Conservation (phyloP, 257 asterid genomes). For the Primulina eburnea region DNA sequence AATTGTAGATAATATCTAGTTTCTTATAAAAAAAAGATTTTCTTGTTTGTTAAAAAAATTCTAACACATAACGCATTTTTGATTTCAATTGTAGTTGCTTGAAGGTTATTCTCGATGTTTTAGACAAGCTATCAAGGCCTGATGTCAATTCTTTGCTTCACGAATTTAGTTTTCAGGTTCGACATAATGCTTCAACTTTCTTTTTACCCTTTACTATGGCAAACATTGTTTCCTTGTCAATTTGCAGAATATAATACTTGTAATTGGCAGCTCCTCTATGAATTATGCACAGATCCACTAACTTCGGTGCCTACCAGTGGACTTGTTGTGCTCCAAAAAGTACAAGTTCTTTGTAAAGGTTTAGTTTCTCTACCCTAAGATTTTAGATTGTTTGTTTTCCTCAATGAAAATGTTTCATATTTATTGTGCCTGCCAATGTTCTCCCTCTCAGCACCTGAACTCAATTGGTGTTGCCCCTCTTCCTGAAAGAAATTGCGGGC, state of each 20-base stretch:
- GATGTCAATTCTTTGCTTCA: constrained; percentile 83
- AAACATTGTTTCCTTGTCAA: constrained; percentile 22
- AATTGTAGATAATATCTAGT: too few relatives aligned
- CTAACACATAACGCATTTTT: constrained; percentile 15
- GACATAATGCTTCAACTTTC: constrained; percentile 22
- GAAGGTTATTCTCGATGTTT: constrained; percentile 86
- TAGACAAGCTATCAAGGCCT: constrained; percentile 79
- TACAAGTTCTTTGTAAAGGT: constrained; percentile 90
- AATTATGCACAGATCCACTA: constrained; percentile 78
- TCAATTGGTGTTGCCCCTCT: constrained; percentile 77
- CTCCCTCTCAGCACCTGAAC: constrained; percentile 63
- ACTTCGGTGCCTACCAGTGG: constrained; percentile 80
- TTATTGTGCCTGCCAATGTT: constrained; percentile 21
- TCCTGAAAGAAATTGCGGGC: constrained; percentile 63
- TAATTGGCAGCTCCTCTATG: constrained; percentile 75
- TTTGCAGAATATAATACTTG: constrained; percentile 27
- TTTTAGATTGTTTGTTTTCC: constrained; percentile 15
- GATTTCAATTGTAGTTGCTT: constrained; percentile 60
- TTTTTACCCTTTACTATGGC: constrained; percentile 15
- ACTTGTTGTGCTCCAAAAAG: constrained; percentile 71
- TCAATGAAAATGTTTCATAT: constrained; percentile 11
- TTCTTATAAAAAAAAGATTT: too few relatives aligned
- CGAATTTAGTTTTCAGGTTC: constrained; percentile 95
- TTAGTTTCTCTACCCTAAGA: constrained; percentile 2
- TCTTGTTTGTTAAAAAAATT: constrained; percentile 5